Conservation (phyloP, 75 land plant species). For the Isoetes taiwanensis region DNA sequence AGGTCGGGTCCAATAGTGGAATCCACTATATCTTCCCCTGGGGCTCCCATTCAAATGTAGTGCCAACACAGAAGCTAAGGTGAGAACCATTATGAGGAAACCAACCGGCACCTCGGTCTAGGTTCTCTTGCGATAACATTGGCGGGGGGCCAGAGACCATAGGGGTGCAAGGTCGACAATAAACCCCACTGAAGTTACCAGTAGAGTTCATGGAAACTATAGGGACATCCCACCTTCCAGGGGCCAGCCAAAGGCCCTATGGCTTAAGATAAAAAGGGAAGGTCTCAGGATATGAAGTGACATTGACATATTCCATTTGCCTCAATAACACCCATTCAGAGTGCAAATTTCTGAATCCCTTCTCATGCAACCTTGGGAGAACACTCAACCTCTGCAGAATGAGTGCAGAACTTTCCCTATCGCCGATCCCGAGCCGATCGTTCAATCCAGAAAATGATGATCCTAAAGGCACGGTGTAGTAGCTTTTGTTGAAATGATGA, state of each 20-base stretch:
- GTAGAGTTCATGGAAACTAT: constrained; percentile 54
- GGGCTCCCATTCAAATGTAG: too few species aligned
- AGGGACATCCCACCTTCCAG: constrained; percentile 46
- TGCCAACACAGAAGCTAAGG: too few species aligned
- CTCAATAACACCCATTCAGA: neutral
- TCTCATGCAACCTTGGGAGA: neutral
- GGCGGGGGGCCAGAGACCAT: constrained; percentile 35
- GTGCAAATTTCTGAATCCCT: neutral
- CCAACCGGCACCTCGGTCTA: constrained; percentile 59
- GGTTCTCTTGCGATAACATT: constrained; percentile 12
- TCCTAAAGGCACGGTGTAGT: neutral
- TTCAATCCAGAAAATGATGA: neutral
- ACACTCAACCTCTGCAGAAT: neutral
- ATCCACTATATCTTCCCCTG: too few species aligned
- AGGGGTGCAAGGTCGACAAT: constrained; percentile 78
- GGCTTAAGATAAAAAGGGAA: constrained; percentile 47
- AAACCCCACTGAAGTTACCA: constrained; percentile 74
- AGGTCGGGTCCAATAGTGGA: too few species aligned
- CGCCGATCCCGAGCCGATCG: constrained; percentile 4
- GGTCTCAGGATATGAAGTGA: neutral
- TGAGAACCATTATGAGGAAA: too few species aligned
- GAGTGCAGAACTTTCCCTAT: neutral
- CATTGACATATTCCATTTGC: neutral
- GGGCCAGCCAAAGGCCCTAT: constrained; percentile 46
- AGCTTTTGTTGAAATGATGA: neutral